Percentiles rank a stretch among this genome's conserved stretches.
These are phyloP conservation scores for Alternaria hordeiaustralica DNA, from an alignment of 2,329 filamentous ascomycete genomes.

Conservation along the genomic window DNA sequence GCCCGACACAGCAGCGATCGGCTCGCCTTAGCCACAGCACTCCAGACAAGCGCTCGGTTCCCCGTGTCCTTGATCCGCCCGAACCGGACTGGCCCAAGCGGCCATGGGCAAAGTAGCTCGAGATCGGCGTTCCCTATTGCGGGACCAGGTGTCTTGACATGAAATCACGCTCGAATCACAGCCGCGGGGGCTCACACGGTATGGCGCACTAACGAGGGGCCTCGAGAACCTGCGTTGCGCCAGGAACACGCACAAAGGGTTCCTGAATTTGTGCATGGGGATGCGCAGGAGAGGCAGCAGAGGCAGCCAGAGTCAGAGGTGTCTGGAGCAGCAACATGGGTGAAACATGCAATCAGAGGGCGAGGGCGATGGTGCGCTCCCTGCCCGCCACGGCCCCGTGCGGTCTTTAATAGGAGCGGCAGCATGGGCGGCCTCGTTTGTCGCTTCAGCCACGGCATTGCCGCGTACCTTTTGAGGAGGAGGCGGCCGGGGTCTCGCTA, in stretches of 20 bases:
- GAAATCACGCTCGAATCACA: constrained; percentile 31
- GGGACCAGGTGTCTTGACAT: constrained; percentile 16
- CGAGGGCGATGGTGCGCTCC: constrained; percentile 13
- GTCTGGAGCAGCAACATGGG: neutral
- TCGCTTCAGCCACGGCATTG: constrained; percentile 21
- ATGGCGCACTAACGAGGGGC: constrained; percentile 20
- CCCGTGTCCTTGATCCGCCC: constrained; percentile 30
- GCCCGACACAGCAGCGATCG: constrained; percentile 31
- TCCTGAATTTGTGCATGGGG: constrained; percentile 13
- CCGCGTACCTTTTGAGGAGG: constrained; percentile 22
- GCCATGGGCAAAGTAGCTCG: constrained; percentile 16
- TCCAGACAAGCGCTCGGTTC: constrained; percentile 34
- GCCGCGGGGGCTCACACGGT: constrained; percentile 15
- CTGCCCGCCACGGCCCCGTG: constrained; percentile 10
- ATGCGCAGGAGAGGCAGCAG: neutral
- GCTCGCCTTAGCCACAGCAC: constrained; percentile 25
- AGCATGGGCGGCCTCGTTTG: constrained; percentile 10
- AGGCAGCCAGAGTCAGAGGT: constrained; percentile 9
- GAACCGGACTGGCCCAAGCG: constrained; percentile 25
- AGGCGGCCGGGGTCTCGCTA: constrained; percentile 20
- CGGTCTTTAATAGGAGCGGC: constrained; percentile 15
- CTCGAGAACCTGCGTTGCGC: constrained; percentile 23
- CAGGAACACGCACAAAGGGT: constrained; percentile 34
- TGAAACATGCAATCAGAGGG: constrained; percentile 23
- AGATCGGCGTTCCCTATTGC: constrained; percentile 33